Evolutionary conservation across 768 basidiomycete species (phyloP), one percentile per base, ranked within the genome.

Genomic region (Mycena filopes): DNA sequence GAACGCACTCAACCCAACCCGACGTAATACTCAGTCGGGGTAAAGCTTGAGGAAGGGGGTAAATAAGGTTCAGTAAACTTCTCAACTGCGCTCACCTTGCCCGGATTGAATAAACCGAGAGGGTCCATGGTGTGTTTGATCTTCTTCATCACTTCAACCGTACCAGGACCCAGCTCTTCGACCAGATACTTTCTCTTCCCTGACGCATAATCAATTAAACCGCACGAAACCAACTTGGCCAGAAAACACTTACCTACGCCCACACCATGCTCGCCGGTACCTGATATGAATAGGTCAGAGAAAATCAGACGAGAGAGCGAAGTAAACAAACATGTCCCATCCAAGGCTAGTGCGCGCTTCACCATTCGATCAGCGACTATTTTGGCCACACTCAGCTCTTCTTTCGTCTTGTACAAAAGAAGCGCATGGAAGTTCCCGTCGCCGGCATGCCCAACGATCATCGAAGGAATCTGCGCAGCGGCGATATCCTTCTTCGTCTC

Each of bases 261-360:
- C 13, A 96, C 92, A 2, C 94, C 94, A 71, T 96, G 94, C 71
- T 96, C 94, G 5, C 92, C 92, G 0, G 89, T 91, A 69, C 88
- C 89, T 90, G 47, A 23, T 25, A 68, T 25, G 53, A 23, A 26
- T 25, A 21, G 29, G 28, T 10, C 18, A 18, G 53, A 40, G 25
- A 31, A 49, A 56, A 12, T 21, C 41, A 25, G 18, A 6, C 36
- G 18, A 57, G 20, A 29, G 7, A 15, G 54, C 51, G 15, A 1
- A 26, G 4, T 29, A 40, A 15, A 75, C 84, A 67, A 66, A 90
- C 91, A 92, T 48, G 91, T 91, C 20, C 91, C 91, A 64, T 92
- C 91, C 58, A 92, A 79, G 20, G 79, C 82, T 57, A 92, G 86
- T 2, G 91, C 91, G 15, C 89, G 81, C 64, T 83, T 77, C 6